Conservation (phyloP, 768 basidiomycete species). For the Imleria badia region DNA sequence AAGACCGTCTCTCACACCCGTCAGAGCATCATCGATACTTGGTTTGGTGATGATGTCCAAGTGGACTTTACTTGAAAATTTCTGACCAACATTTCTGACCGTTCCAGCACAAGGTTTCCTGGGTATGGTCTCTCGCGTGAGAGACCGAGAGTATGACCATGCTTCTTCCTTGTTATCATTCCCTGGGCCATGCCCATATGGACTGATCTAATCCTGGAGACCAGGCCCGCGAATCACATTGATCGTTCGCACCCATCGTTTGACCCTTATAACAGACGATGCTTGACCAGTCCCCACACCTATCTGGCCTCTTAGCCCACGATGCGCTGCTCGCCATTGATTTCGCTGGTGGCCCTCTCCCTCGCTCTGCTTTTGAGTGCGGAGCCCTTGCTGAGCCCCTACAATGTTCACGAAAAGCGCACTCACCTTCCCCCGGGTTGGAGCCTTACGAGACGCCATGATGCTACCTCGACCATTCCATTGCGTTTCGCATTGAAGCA, state of each 20-base stretch:
- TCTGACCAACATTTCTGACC: too few species aligned
- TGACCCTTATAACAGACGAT: background rate
- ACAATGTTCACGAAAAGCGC: conserved; percentile 43
- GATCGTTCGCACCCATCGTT: background rate
- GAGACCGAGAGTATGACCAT: too few species aligned
- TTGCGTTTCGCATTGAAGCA: conserved; percentile 35
- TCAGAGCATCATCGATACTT: too few species aligned
- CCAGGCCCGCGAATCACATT: background rate
- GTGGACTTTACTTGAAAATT: too few species aligned
- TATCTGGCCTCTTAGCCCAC: background rate
- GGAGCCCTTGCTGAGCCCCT: conserved; percentile 9
- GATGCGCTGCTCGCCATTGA: conserved; percentile 10
- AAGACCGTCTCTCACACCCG: too few species aligned
- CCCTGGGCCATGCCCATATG: background rate
- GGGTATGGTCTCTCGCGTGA: too few species aligned
- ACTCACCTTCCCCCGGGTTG: conserved; percentile 35
- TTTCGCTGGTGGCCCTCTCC: conserved; percentile 11
- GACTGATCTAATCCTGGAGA: background rate
- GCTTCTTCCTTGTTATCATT: too few species aligned
- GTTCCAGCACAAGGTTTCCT: too few species aligned
- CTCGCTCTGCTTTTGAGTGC: conserved; percentile 18
- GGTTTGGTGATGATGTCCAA: too few species aligned
- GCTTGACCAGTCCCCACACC: background rate
- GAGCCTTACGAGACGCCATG: conserved; percentile 37
- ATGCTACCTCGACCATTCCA: conserved; percentile 31